Evolutionary conservation across 495 filamentous ascomycete genomes (phyloP), one percentile per base, ranked within the genome.

Genomic region (Rhizodiscina lignyota): DNA sequence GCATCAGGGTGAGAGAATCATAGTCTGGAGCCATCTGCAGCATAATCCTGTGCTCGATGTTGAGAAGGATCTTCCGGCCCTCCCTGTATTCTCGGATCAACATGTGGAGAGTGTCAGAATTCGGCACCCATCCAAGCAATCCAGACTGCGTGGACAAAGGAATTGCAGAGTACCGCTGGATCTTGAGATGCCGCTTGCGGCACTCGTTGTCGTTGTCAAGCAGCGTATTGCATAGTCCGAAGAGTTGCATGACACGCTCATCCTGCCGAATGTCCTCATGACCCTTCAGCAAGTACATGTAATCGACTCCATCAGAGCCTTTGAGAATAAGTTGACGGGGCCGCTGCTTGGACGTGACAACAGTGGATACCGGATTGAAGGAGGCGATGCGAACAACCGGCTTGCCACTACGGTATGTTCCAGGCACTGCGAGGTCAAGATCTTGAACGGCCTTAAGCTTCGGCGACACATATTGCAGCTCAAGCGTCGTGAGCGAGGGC

Each of bases 1-100:
- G 91, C 91, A 99, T 99, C 19, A 99, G 69, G 0, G 89, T 94
- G 11, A 99, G 71, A 43, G 91, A 94, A 43, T 99, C 89, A 50
- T 94, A 96, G 54, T 99, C 89, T 2, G 89, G 91, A 10, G 89
- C 89, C 89, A 99, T 99, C 53, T 99, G 89, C 22, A 99, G 64
- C 89, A 99, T 99, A 49, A 99, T 96, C 18, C 89, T 79, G 48
- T 99, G 89, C 57, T 99, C 89, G 41, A 99, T 99, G 46, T 99
- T 99, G 31, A 99, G 74, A 18, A 99, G 64, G 41, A 99, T 99
- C 48, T 92, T 91, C 20, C 89, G 75, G 37, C 81, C 89, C 52
- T 99, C 91, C 35, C 89, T 74, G 51, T 99, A 99, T 53, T 99
- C 89, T 37, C 91, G 74, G 49, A 99, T 96, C 15, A 99, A 66